Base-by-base conservation (phyloP, 2,329 filamentous ascomycete species). In the Amesomyces nigricolor region DNA sequence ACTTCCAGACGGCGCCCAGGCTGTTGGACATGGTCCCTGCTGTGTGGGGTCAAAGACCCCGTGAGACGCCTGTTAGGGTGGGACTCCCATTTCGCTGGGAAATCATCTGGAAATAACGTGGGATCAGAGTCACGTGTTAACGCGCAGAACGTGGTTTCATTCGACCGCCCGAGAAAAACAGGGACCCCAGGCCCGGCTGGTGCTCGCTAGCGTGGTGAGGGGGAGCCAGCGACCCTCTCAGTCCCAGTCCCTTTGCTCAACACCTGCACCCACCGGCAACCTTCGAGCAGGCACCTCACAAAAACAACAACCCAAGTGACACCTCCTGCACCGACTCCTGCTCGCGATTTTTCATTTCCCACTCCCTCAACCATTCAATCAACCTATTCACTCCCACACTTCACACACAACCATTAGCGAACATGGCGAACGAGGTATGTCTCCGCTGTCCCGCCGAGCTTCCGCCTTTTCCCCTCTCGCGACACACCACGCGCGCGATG, bases 361-460 rank as follows among this genome's bases (percentile, higher is more conserved):
- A 11, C 37, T 47, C 43, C 45, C 30, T 49, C 45, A 52, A 51
- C 30, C 45, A 38, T 44, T 39, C 40, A 56, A 54, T 37, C 35
- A 48, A 29, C 22, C n/a, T 2, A 7, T 58, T 52, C 16, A 55
- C 57, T 26, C 50, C 57, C 51, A 53, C 49, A 46, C 44, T 37
- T 14, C 53, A 50, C 35, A 58, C 51, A 43, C 35, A 58, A 47
- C 47, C 42, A 61, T 53, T 59, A 57, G 35, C 47, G 52, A 64
- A 65, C 60, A 68, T 68, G 66, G 65, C 66, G 56, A 66, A 61
- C 61, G 66, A 68, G 59, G 66, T 68, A 62, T 54, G 66, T 62
- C 32, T 13, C 9, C 32, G 48, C 22, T 35, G 35, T 47, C 46
- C 39, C 38, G 56, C 39, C 43, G 51, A n/a, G 26, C 44, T 32